These are phyloP conservation scores for Solanum chiquidenum DNA, from an alignment of 257 asterid species.

Conservation along the genomic window DNA sequence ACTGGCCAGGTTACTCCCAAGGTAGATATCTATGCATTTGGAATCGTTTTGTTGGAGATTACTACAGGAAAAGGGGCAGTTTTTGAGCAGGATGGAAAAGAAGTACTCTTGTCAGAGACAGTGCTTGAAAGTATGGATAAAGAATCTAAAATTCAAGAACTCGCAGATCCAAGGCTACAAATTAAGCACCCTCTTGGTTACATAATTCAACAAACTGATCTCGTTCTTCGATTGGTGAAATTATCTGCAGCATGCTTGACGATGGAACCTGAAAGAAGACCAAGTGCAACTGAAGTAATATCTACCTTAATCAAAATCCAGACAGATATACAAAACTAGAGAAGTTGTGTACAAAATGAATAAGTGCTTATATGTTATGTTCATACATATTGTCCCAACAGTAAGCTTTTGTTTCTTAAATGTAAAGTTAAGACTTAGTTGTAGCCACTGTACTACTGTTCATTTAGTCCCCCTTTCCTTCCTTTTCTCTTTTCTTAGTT, in stretches of 20 bases:
- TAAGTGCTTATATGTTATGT: not conserved
- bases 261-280: slow-evolving; percentile 32
- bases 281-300: slow-evolving; percentile 39
- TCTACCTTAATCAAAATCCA: slow-evolving; percentile 41
- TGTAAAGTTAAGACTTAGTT: not conserved
- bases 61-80: slow-evolving; percentile 49
- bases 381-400: not conserved
- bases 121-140: slow-evolving; percentile 11
- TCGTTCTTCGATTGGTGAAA: slow-evolving; percentile 35
- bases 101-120: slow-evolving; percentile 24
- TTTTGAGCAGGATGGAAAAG: slow-evolving; percentile 20
- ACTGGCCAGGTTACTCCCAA: slow-evolving; percentile 31
- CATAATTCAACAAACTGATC: slow-evolving; percentile 36
- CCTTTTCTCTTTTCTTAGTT: not conserved
- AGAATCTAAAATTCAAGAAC: slow-evolving; percentile 8
- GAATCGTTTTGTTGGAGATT: slow-evolving; percentile 52
- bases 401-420: not conserved
- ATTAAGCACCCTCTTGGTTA: slow-evolving; percentile 52
- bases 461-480: not conserved
- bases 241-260: slow-evolving; percentile 41
- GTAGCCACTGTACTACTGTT: not conserved
- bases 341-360: slow-evolving; percentile 9
- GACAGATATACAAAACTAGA: slow-evolving; percentile 30
- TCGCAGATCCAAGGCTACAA: slow-evolving; percentile 48
- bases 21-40: slow-evolving; percentile 55